Evolutionary conservation across 2,329 filamentous ascomycete genomes (phyloP), one percentile per base, ranked within the genome.

Genomic region (Cladosporium halotolerans): DNA sequence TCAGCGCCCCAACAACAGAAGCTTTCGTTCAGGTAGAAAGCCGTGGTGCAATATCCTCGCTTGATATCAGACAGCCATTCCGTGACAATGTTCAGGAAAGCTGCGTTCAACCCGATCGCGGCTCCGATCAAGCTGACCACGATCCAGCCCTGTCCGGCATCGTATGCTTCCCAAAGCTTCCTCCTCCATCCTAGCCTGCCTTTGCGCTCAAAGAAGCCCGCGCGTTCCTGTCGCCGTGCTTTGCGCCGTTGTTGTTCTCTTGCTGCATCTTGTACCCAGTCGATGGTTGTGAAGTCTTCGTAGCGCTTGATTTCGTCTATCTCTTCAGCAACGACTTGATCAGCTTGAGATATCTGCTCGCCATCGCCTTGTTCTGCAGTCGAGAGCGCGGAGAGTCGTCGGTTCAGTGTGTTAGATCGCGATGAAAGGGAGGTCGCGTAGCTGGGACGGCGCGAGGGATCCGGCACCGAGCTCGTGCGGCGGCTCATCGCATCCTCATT

Each of bases 1-100:
- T 96, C 90, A 53, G 93, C 88, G 36, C 93, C 93, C 90, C 91
- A 99, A 69, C 93, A 99, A 72, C 93, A 99, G 70, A 99, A 99
- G 68, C 82, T 86, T 77, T 97, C 89, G 70, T 99, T 99, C 54
- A 99, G 79, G 68, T 99, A 99, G 70, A 97, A 99, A 3, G 85
- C 92, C 8, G 91, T 96, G 10, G 84, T 87, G 76, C 93, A 99
- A 72, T 96, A 85, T n/a, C 93, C 93, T 66, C 92, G 77, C 75
- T 97, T 99, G 68, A 96, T 85, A 72, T 99, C 93, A 34, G 89
- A 87, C 57, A 99, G 76, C 92, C 93, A 99, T 72, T 99, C 93
- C 9, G 92, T 97, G 41, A 95, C 82, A 60, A 99, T 97, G 67
- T 95, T 97, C 56, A 99, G 74, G 55, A 96, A 84, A 0, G 89